These are phyloP conservation scores for Tulasnella sp. DNA, from an alignment of 768 basidiomycete species.

Conservation along the genomic window DNA sequence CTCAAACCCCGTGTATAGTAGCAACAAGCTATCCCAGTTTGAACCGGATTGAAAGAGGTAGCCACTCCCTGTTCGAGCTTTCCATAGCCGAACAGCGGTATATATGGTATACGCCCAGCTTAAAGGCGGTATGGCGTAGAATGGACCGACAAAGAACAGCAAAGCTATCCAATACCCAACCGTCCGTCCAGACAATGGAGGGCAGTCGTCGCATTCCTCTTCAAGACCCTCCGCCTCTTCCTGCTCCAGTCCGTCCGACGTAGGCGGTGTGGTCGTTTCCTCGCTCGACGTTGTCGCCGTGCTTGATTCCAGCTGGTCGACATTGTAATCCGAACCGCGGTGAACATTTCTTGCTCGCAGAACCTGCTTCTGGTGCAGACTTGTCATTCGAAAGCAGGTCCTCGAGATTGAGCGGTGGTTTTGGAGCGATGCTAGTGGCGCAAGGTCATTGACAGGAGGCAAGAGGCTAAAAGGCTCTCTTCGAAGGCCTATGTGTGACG, in stretches of 20 bases:
- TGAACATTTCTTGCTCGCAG: background rate
- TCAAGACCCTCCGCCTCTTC: background rate
- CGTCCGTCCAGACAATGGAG: conserved; percentile 22
- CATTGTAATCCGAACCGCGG: background rate
- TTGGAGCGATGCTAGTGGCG: background rate
- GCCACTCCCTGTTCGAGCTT: conserved; percentile 13
- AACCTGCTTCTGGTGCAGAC: background rate
- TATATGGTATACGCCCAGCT: conserved; percentile 52
- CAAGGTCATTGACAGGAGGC: background rate
- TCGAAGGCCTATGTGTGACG: background rate
- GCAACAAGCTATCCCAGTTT: background rate
- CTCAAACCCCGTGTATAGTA: conserved; percentile 7
- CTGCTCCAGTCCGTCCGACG: background rate
- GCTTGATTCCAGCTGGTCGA: background rate
- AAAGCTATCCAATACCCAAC: conserved; percentile 50
- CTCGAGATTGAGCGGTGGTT: background rate
- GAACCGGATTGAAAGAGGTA: background rate
- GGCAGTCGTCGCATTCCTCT: background rate
- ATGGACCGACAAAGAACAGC: conserved; percentile 42
- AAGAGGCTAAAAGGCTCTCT: background rate
- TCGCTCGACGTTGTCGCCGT: background rate
- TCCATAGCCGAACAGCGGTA: conserved; percentile 36
- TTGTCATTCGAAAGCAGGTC: background rate
- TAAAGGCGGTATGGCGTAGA: conserved; percentile 51
- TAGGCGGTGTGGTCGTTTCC: background rate